Conservation (phyloP, 305 asterid species). For the Coffea humblotiana region DNA sequence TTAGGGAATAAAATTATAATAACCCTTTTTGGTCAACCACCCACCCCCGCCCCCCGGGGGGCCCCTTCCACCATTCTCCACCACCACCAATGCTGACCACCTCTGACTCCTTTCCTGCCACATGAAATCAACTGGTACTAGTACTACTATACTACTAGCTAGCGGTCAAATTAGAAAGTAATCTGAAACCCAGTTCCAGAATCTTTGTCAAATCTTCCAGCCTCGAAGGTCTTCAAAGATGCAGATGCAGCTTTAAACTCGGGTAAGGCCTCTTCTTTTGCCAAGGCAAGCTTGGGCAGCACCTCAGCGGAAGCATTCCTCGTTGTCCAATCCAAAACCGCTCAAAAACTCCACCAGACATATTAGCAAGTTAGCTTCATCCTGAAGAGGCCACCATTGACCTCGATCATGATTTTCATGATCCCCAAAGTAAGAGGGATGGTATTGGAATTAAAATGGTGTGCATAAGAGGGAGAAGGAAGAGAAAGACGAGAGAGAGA, state of each 20-base stretch:
- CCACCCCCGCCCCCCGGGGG: too few species aligned
- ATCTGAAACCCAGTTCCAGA: constrained; percentile 30
- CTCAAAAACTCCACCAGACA: constrained; percentile 65
- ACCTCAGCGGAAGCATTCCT: constrained; percentile 85
- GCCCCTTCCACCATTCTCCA: too few species aligned
- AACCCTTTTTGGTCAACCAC: too few species aligned
- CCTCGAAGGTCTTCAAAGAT: constrained; percentile 77
- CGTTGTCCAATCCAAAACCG: constrained; percentile 86
- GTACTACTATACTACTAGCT: too few species aligned
- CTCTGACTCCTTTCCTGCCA: too few species aligned
- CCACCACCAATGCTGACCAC: too few species aligned
- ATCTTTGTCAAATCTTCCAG: constrained; percentile 64
- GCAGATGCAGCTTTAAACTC: constrained; percentile 45
- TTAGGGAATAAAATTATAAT: too few species aligned
- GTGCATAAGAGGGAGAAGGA: too few species aligned
- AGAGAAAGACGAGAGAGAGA: too few species aligned
- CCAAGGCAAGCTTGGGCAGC: constrained; percentile 56
- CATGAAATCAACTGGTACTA: too few species aligned
- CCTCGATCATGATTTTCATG: constrained; percentile 63
- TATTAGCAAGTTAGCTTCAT: constrained; percentile 46
- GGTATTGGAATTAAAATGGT: too few species aligned
- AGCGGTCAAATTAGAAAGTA: too few species aligned
- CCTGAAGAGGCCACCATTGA: constrained; percentile 40
- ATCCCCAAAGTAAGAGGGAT: constrained; percentile 29
- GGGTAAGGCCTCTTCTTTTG: constrained; percentile 48